Evolutionary conservation across 441 rosid species (phyloP).

Genomic region (Pelargonium citronellum): DNA sequence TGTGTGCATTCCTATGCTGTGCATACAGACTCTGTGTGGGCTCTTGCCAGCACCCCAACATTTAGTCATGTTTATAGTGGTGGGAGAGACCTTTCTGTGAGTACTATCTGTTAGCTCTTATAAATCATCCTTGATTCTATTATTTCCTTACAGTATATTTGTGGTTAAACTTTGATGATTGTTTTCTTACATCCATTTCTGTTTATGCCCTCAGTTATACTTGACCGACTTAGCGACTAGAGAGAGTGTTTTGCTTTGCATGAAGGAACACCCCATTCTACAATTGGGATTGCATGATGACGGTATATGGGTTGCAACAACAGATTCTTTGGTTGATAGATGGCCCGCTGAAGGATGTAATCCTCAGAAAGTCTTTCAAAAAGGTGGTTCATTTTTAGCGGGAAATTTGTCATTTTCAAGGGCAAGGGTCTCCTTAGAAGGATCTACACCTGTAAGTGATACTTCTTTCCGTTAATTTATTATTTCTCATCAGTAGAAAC

Average conservation of each 20-base stretch:
- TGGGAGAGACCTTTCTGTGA: slow-evolving; percentile 96
- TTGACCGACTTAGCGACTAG: slow-evolving; percentile 95
- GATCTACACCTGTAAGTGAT: slow-evolving; percentile 78
- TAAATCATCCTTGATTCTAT: not conserved
- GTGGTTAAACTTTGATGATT: slow-evolving; percentile 6
- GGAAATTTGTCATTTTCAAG: slow-evolving; percentile 97
- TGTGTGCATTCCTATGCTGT: slow-evolving; percentile 98
- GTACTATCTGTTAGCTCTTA: slow-evolving; percentile 23
- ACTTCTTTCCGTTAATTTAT: not conserved
- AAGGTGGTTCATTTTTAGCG: slow-evolving; percentile 92
- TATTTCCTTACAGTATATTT: not conserved
- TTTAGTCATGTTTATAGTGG: slow-evolving; percentile 98
- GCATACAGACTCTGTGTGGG: slow-evolving; percentile 99
- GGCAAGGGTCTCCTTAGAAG: slow-evolving; percentile 96
- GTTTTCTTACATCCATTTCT: slow-evolving; percentile 16
- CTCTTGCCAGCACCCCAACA: slow-evolving; percentile 94
- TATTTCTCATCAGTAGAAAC: not conserved
- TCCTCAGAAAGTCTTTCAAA: slow-evolving; percentile 73
- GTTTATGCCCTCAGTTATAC: slow-evolving; percentile 58
- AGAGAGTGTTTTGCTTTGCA: slow-evolving; percentile 91
- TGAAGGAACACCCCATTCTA: slow-evolving; percentile 80
- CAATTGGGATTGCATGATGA: slow-evolving; percentile 90
- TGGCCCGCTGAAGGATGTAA: slow-evolving; percentile 93
- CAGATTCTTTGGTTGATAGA: slow-evolving; percentile 80
- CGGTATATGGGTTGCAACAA: slow-evolving; percentile 90